These are phyloP conservation scores for Endothia cerciana DNA, from an alignment of 2,329 filamentous ascomycete genomes.

Conservation along the genomic window DNA sequence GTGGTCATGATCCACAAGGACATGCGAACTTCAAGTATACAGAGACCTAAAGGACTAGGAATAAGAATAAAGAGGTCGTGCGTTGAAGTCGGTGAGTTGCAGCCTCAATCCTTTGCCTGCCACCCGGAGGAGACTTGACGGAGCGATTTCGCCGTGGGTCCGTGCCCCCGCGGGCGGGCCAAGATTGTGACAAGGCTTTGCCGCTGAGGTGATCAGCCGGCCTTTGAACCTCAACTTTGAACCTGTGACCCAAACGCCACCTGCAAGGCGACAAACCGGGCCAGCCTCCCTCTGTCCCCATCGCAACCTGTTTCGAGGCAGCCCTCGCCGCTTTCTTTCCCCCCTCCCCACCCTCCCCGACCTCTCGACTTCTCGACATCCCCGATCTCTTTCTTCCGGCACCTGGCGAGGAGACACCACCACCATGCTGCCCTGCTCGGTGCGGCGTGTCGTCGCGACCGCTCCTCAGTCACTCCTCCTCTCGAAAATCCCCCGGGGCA, in stretches of 20 bases:
- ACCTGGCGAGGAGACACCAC: conserved; percentile 32
- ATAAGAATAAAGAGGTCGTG: not conserved
- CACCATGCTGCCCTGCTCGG: conserved; percentile 60
- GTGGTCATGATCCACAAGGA: not conserved
- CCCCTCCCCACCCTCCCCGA: not conserved
- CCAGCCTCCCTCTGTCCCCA: conserved; percentile 18
- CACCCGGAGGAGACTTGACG: not conserved
- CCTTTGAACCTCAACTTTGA: conserved; percentile 25
- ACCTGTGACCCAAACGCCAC: conserved; percentile 19
- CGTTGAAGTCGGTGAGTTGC: not conserved
- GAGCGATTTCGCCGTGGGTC: conserved; percentile 8
- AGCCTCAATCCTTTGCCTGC: not conserved
- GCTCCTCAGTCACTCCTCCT: conserved; percentile 51
- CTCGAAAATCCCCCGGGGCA: conserved; percentile 46
- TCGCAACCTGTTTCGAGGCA: conserved; percentile 7
- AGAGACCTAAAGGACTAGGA: too few relatives aligned
- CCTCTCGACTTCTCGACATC: not conserved
- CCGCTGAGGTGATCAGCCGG: conserved; percentile 25
- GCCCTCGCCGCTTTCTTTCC: not conserved
- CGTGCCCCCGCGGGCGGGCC: conserved; percentile 1
- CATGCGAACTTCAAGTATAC: not conserved
- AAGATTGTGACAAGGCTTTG: conserved; percentile 27
- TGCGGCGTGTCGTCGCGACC: conserved; percentile 57
- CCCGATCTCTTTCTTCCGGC: not conserved
- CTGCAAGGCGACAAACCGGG: conserved; percentile 19